Evolutionary conservation across 768 basidiomycete genomes (phyloP), one percentile per base, ranked within the genome.

Genomic region (Leccinum disarticulatum): DNA sequence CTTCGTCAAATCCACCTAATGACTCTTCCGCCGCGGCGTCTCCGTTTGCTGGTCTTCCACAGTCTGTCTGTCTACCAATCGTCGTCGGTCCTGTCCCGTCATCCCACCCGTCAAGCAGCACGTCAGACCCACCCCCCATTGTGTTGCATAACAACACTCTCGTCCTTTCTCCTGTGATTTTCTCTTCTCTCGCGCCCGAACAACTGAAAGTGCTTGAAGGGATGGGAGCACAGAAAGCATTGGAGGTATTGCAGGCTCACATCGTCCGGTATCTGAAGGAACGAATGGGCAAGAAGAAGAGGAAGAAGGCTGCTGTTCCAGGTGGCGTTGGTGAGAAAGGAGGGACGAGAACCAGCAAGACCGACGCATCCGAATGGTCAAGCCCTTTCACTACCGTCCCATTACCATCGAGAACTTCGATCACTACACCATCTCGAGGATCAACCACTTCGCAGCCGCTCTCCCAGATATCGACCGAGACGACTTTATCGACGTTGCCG

Each of bases 181-280:
- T 97, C 69, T 82, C 87, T 9, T 86, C 87, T 56, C 81, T 96
- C 13, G 84, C 88, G 4, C 77, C 81, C 48, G 86, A 88, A 61
- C 88, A 88, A 72, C 76, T 96, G 48, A 82, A 80, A 58, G 87
- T 89, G 49, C 76, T 95, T 28, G 90, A 94, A 73, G 81, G 82
- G 55, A 83, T 94, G 72, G 92, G 92, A 2, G 90, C 92, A 0
- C 84, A 88, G 70, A 86, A 88, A 64, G 93, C 94, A 6, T 75
- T 96, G 54, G 83, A 85, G 64, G 87, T 93, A 22, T 77, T 96
- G 57, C 93, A 93, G 61, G 86, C 83, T 3, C 90, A 94, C 66
- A 91, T 95, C 71, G 90, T 93, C 47, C 83, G 88, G 56, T 90
- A 87, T 61, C 75, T 94, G 69, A 95, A 95, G 74, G 90, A 93